Percentiles rank a stretch among this genome's conserved stretches.
Evolutionary conservation across 2,329 filamentous ascomycete genomes (phyloP).

Genomic region (Gyromitra esculenta): DNA sequence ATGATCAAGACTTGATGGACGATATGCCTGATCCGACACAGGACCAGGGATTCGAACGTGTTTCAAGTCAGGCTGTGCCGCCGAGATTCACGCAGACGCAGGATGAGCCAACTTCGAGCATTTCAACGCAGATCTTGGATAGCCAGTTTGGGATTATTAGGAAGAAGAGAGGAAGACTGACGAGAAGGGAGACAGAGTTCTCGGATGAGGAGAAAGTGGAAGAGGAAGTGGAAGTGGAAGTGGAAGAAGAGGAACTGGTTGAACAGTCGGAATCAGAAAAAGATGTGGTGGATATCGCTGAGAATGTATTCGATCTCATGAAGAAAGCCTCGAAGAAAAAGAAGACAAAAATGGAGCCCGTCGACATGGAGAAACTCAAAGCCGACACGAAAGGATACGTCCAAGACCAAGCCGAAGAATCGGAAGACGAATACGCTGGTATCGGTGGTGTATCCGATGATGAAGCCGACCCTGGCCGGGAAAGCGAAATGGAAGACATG

Average conservation of each 20-base stretch:
- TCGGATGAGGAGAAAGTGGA: slow-evolving; percentile 44
- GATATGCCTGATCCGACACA: slow-evolving; percentile 77
- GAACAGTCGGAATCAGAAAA: slow-evolving; percentile 52
- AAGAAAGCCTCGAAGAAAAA: slow-evolving; percentile 70
- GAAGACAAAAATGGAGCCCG: slow-evolving; percentile 66
- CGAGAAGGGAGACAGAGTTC: slow-evolving; percentile 46
- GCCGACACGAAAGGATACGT: slow-evolving; percentile 88
- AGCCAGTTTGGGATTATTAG: slow-evolving; percentile 21
- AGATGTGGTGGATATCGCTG: slow-evolving; percentile 58
- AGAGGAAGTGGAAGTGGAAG: slow-evolving; percentile 55
- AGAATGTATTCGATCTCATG: slow-evolving; percentile 74
- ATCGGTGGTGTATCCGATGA: slow-evolving; percentile 87
- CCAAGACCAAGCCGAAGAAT: slow-evolving; percentile 94
- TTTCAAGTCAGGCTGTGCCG: slow-evolving; percentile 60
- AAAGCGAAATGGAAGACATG: slow-evolving; percentile 70
- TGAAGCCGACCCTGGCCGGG: slow-evolving; percentile 78
- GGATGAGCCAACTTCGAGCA: slow-evolving; percentile 24
- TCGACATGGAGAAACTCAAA: slow-evolving; percentile 81
- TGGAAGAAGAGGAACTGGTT: slow-evolving; percentile 55
- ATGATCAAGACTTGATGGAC: slow-evolving; percentile 59
- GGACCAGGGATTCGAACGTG: slow-evolving; percentile 78
- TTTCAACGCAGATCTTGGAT: slow-evolving; percentile 46
- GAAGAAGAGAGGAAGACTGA: slow-evolving; percentile 45
- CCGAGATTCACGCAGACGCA: slow-evolving; percentile 54
- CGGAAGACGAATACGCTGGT: slow-evolving; percentile 96